These are phyloP conservation scores for Talaromyces albobiverticillius DNA, from an alignment of 2,329 filamentous ascomycete genomes.

Conservation along the genomic window DNA sequence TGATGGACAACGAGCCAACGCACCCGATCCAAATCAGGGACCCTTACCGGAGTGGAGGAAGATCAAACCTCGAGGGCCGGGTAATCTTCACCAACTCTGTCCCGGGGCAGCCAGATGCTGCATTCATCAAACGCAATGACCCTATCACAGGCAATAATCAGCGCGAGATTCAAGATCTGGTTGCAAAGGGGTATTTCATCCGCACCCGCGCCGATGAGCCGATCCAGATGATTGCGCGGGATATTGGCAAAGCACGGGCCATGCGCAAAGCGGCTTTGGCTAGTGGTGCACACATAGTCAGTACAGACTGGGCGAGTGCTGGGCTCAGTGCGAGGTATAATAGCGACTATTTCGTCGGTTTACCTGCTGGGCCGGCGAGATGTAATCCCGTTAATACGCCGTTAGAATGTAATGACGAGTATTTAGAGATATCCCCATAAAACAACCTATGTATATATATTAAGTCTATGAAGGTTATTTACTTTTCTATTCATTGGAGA, in stretches of 20 bases:
- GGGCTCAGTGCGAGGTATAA: constrained; percentile 12
- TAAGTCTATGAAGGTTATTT: background rate
- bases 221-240: constrained; percentile 10
- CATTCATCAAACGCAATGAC: constrained; percentile 16
- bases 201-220: constrained; percentile 15
- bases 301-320: constrained; percentile 13
- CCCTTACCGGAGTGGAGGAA: constrained; percentile 9
- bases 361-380: constrained; percentile 11
- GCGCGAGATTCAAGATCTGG: constrained; percentile 14
- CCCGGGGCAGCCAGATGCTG: constrained; percentile 13
- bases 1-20: constrained; percentile 17
- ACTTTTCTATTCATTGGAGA: background rate
- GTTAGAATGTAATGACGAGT: background rate
- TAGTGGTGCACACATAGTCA: constrained; percentile 15
- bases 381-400: constrained; percentile 16
- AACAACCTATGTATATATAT: background rate
- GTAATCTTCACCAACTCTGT: constrained; percentile 16
- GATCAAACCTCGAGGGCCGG: constrained; percentile 12
- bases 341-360: constrained; percentile 15
- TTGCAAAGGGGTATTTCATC: constrained; percentile 13
- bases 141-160: constrained; percentile 10
- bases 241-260: background rate
- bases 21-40: constrained; percentile 15
- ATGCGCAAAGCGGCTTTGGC: constrained; percentile 14
- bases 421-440: constrained; percentile 5